Percentiles rank a stretch among this genome's conserved stretches.
These are phyloP conservation scores for Neurospora sp. DNA, from an alignment of 495 filamentous ascomycete genomes.

Conservation along the genomic window DNA sequence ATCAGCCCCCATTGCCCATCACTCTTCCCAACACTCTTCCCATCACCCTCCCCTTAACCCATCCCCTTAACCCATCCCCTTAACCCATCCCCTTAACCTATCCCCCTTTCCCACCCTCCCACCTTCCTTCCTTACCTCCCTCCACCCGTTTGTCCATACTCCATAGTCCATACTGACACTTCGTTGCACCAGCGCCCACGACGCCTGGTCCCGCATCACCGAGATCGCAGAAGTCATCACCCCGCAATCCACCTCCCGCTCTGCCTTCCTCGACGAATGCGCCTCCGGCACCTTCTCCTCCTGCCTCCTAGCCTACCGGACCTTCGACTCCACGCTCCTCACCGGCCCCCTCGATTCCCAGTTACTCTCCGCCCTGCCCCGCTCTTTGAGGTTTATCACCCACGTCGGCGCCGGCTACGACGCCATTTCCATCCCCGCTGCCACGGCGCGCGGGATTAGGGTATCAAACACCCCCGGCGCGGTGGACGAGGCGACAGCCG, in stretches of 20 bases:
- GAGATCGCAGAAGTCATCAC: not conserved
- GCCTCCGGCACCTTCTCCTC: conserved; percentile 56
- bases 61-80: not conserved
- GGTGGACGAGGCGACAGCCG: conserved; percentile 74
- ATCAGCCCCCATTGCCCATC: no score
- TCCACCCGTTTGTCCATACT: no score
- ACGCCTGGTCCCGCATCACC: conserved; percentile 8
- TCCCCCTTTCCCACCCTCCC: not conserved
- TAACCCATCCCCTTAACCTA: not conserved
- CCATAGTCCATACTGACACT: no score
- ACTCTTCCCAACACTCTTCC: not conserved
- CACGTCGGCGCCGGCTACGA: conserved; percentile 88
- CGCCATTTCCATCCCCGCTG: conserved; percentile 62
- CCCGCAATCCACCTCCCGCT: not conserved
- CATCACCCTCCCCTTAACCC: not conserved
- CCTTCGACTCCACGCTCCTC: conserved; percentile 53
- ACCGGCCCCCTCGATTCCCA: conserved; percentile 57
- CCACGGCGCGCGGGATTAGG: conserved; percentile 50
- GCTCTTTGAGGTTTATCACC: conserved; percentile 63
- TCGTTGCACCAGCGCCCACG: conserved; percentile 15
- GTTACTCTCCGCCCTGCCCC: conserved; percentile 56
- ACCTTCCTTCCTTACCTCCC: not conserved
- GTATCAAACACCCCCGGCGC: conserved; percentile 76
- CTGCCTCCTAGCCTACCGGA: conserved; percentile 63
- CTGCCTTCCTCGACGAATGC: conserved; percentile 62